phyloP scores from a whole-genome alignment of 1,284 basidiomycete species.

The Ustilago crameri region DNA sequence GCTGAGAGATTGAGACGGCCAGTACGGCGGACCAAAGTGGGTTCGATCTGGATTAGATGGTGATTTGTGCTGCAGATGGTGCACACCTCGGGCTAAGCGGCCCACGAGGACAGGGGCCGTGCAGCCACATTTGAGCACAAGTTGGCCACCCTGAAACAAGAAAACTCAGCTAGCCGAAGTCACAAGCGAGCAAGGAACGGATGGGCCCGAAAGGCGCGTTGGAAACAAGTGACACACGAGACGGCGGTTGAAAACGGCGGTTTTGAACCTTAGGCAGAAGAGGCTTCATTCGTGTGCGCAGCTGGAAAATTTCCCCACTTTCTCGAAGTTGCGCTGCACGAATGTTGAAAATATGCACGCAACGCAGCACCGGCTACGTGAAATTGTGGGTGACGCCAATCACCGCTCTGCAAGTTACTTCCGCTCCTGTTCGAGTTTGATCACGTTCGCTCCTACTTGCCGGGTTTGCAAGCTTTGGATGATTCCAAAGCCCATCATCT shows the following conservation, averaged over 20 bases:
- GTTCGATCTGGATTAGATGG: neutral
- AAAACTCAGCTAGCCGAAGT: conserved; percentile 19
- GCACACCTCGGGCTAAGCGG: too few species aligned
- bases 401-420: neutral
- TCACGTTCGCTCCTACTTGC: conserved; percentile 31
- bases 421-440: conserved; percentile 1
- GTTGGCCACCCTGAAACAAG: too few species aligned
- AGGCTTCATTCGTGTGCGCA: too few species aligned
- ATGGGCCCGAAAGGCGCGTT: conserved; percentile 14
- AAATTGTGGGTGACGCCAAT: conserved; percentile 9
- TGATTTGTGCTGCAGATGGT: neutral
- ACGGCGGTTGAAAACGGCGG: conserved; percentile 10
- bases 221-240: neutral
- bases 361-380: neutral
- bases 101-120: too few species aligned
- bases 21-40: neutral
- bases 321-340: neutral
- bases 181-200: conserved; percentile 37
- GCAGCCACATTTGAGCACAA: too few species aligned
- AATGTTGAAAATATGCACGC: neutral
- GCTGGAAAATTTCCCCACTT: conserved; percentile 1
- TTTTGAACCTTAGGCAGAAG: neutral
- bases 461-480: too few species aligned
- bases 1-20: neutral
- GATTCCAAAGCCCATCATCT: conserved; percentile 19